Evolutionary conservation across 2,329 filamentous ascomycete genomes (phyloP).

Genomic region (Madurella fahalii): DNA sequence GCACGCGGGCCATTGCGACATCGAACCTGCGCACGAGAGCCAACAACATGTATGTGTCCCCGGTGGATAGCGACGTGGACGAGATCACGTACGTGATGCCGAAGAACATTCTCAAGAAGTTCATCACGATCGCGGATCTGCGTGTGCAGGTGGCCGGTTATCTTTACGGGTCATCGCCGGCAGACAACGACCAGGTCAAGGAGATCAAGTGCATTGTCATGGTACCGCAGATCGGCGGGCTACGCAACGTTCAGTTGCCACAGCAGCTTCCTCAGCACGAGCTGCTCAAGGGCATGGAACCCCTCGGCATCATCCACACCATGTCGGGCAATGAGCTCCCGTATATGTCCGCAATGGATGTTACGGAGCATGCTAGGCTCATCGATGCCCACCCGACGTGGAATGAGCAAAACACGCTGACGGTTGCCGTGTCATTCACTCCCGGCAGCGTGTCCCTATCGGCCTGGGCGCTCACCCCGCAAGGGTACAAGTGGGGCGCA

Average conservation of each 20-base stretch:
- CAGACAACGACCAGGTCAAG: conserved; percentile 95
- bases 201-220: conserved; percentile 96
- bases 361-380: conserved; percentile 87
- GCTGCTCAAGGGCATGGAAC: conserved; percentile 80
- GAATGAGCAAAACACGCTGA: conserved; percentile 86
- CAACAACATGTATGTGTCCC: conserved; percentile 98
- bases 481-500: conserved; percentile 93
- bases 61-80: conserved; percentile 86
- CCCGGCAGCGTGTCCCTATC: conserved; percentile 92
- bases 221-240: conserved; percentile 92
- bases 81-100: conserved; percentile 97
- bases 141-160: conserved; percentile 96
- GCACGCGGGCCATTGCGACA: conserved; percentile 91
- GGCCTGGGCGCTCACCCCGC: conserved; percentile 86
- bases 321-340: conserved; percentile 89
- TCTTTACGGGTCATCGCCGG: conserved; percentile 85
- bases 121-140: conserved; percentile 95
- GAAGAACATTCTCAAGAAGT: conserved; percentile 96
- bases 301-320: conserved; percentile 92
- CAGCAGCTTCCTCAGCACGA: conserved; percentile 89
- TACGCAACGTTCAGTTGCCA: conserved; percentile 86
- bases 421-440: conserved; percentile 93
- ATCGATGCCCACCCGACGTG: conserved; percentile 77
- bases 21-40: conserved; percentile 89
- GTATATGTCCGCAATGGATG: conserved; percentile 94